A percentile compares a stretch with the other conserved stretches of the same genome.
These are phyloP conservation scores for Ilex paraguariensis DNA, from an alignment of 305 asterid genomes.

Conservation along the genomic window DNA sequence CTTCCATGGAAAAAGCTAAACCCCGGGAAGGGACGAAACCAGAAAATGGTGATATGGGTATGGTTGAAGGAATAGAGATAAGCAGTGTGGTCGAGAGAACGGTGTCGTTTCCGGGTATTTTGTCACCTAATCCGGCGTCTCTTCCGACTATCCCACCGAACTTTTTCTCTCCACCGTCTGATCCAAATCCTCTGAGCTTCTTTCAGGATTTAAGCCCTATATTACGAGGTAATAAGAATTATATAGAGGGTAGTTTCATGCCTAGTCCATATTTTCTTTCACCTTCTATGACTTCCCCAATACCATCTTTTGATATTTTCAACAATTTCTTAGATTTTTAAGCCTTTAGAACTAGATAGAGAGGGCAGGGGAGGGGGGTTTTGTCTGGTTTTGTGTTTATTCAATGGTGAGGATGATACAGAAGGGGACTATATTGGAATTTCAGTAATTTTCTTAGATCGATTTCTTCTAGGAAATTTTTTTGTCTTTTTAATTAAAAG, in stretches of 20 bases:
- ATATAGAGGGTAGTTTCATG: slow-evolving; percentile 39
- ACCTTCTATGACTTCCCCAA: slow-evolving; percentile 69
- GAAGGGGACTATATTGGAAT: slow-evolving; percentile 24
- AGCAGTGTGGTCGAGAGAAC: slow-evolving; percentile 34
- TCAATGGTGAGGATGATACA: slow-evolving; percentile 13
- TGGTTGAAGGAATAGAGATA: slow-evolving; percentile 45
- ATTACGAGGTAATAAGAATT: slow-evolving; percentile 44
- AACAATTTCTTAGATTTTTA: slow-evolving; percentile 53
- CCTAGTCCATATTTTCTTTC: slow-evolving; percentile 67
- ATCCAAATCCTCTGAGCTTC: slow-evolving; percentile 39
- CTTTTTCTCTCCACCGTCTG: slow-evolving; percentile 62
- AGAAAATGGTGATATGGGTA: slow-evolving; percentile 15
- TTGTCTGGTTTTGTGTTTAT: slow-evolving; percentile 2
- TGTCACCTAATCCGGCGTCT: slow-evolving; percentile 82
- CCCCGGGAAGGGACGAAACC: slow-evolving; percentile 38
- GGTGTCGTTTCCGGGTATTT: slow-evolving; percentile 58
- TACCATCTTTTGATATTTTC: slow-evolving; percentile 54
- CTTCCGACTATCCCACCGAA: slow-evolving; percentile 71
- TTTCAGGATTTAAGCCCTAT: slow-evolving; percentile 69
- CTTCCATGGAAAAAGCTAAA: slow-evolving; percentile 56
- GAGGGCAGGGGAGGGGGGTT: slow-evolving; percentile 3
- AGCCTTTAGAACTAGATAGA: not conserved
- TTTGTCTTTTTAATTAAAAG: not conserved
- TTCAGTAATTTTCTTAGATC: slow-evolving; percentile 6
- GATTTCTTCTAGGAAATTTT: no score